Evolutionary conservation across 306 rosid species (phyloP).

Genomic region (Sphenostylis stenocarpa): DNA sequence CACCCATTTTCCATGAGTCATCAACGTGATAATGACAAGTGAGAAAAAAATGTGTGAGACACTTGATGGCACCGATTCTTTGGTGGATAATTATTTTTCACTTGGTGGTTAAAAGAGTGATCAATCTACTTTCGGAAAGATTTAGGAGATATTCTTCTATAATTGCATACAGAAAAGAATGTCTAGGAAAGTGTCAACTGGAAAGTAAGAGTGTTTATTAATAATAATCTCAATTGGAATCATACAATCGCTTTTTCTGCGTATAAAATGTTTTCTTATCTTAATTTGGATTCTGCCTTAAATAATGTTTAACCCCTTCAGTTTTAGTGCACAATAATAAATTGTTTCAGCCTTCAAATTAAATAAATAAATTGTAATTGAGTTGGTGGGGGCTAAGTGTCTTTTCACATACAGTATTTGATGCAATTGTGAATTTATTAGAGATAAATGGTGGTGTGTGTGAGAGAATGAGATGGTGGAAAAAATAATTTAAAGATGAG

Average conservation of each 20-base stretch:
- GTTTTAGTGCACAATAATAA: no score
- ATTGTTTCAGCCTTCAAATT: no score
- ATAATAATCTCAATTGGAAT: background rate
- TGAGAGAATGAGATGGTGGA: background rate
- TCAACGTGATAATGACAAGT: background rate
- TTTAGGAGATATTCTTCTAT: slow-evolving; percentile 2
- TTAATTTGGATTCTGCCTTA: background rate
- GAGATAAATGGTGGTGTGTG: background rate
- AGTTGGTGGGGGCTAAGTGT: slow-evolving; percentile 12
- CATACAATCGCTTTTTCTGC: background rate
- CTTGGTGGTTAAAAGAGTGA: background rate
- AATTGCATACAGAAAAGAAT: slow-evolving; percentile 12
- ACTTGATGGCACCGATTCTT: slow-evolving; percentile 20
- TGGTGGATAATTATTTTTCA: background rate
- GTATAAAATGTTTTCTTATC: background rate
- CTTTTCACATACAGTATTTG: background rate
- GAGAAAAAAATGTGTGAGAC: background rate
- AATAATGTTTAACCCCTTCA: no score
- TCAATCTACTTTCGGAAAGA: background rate
- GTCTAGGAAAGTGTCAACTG: background rate
- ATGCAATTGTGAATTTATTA: background rate
- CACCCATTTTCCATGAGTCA: background rate
- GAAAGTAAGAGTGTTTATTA: background rate
- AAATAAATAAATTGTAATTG: no score
- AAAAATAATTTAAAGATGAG: background rate